Conservation (phyloP, 139 green algal species). For the Asterochloris sp. region DNA sequence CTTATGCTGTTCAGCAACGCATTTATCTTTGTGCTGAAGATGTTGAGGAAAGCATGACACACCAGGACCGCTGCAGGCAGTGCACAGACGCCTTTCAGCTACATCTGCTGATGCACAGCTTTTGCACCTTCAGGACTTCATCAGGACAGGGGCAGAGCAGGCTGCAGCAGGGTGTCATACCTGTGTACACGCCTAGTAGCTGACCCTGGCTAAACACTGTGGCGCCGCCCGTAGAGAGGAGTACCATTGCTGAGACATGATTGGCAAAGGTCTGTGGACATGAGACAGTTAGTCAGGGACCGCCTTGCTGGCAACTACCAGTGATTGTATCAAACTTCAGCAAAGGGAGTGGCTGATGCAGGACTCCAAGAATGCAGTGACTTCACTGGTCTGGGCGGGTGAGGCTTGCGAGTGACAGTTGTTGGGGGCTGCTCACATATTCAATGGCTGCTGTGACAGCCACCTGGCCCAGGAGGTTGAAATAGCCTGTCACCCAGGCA, state of each 20-base stretch:
- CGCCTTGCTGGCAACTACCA: too few species aligned
- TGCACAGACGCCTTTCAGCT: too few species aligned
- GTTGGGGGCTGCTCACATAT: not conserved
- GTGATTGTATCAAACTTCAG: too few species aligned
- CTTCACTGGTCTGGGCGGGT: too few species aligned
- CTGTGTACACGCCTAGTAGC: constrained; percentile 36
- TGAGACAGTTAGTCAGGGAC: too few species aligned
- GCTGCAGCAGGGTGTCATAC: not conserved
- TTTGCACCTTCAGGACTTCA: not conserved
- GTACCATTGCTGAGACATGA: constrained; percentile 21
- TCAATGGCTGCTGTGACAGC: constrained; percentile 36
- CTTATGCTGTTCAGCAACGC: constrained; percentile 32
- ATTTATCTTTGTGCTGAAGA: constrained; percentile 25
- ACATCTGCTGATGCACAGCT: too few species aligned
- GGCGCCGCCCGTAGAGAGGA: constrained; percentile 20
- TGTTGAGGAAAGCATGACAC: constrained; percentile 35
- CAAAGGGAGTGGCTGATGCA: too few species aligned
- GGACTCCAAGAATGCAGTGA: too few species aligned
- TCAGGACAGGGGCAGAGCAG: not conserved
- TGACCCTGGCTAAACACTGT: not conserved
- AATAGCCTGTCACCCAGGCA: constrained; percentile 23
- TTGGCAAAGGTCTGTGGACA: constrained; percentile 20
- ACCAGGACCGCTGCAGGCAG: constrained; percentile 22
- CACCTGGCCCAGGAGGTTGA: constrained; percentile 32
- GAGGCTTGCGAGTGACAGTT: too few species aligned